Evolutionary conservation across 1,284 basidiomycete species (phyloP).

Genomic region (Ceratobasidium sp.): DNA sequence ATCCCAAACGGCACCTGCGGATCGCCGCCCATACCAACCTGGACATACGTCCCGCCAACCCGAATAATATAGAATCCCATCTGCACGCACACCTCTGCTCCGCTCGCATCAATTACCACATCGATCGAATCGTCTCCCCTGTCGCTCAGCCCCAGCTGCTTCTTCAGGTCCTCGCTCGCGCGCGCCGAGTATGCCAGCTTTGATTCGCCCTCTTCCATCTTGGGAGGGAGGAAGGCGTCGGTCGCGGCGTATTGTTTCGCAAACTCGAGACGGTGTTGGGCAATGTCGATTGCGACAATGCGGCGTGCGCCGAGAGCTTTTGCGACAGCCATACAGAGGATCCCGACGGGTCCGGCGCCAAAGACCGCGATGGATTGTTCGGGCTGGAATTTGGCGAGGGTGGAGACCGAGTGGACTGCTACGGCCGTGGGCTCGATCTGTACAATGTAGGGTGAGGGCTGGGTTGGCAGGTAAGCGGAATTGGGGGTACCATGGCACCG

Average conservation of each 20-base stretch:
- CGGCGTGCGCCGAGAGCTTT: conserved; percentile 86
- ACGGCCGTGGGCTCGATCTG: conserved; percentile 96
- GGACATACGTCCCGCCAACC: conserved; percentile 71
- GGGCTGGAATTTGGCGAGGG: conserved; percentile 76
- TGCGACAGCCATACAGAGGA: conserved; percentile 92
- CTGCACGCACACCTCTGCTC: conserved; percentile 71
- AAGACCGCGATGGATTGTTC: conserved; percentile 83
- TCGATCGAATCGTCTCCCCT: conserved; percentile 63
- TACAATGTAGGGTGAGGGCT: neutral
- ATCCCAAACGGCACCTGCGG: conserved; percentile 59
- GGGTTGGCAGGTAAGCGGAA: neutral
- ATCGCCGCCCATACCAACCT: conserved; percentile 57
- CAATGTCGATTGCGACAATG: conserved; percentile 88
- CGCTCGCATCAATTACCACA: conserved; percentile 68
- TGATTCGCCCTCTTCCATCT: conserved; percentile 71
- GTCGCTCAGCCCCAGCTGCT: conserved; percentile 58
- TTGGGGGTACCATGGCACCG: conserved; percentile 74
- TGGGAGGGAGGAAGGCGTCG: conserved; percentile 76
- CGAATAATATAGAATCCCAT: conserved; percentile 66
- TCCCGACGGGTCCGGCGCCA: conserved; percentile 90
- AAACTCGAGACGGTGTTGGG: conserved; percentile 83
- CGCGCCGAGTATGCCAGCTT: conserved; percentile 71
- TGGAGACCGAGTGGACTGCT: conserved; percentile 87
- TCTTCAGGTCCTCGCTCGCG: conserved; percentile 58
- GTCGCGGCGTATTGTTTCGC: conserved; percentile 91